Evolutionary conservation across 768 basidiomycete species (phyloP).

Genomic region (Nidularia sp.): DNA sequence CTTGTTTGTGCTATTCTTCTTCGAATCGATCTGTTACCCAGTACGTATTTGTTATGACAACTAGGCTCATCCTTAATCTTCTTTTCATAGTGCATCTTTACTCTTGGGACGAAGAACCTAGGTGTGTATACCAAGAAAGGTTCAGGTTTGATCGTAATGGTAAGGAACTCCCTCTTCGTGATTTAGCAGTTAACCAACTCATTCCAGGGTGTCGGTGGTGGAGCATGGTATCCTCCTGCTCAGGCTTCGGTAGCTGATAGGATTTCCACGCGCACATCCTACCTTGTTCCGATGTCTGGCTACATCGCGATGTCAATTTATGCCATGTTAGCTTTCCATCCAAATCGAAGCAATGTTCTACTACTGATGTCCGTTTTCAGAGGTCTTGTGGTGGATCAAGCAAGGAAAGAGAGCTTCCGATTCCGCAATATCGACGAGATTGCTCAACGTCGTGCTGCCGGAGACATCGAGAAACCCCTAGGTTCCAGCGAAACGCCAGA

Average conservation of each 20-base stretch:
- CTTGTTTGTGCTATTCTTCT: slow-evolving; percentile 66
- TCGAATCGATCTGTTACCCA: slow-evolving; percentile 73
- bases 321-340: slow-evolving; percentile 39
- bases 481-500: slow-evolving; percentile 1
- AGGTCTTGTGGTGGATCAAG: slow-evolving; percentile 50
- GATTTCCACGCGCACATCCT: slow-evolving; percentile 46
- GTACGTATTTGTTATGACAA: slow-evolving; percentile 21
- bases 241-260: slow-evolving; percentile 53
- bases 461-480: no score
- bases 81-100: slow-evolving; percentile 48
- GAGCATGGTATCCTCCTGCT: slow-evolving; percentile 66
- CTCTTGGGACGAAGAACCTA: slow-evolving; percentile 60
- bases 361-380: slow-evolving; percentile 20
- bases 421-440: slow-evolving; percentile 44
- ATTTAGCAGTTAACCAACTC: no score
- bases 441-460: slow-evolving; percentile 9
- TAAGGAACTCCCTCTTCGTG: no score
- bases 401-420: slow-evolving; percentile 43
- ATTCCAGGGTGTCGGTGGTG: slow-evolving; percentile 52
- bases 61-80: neutral
- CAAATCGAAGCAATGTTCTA: neutral
- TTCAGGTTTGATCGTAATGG: slow-evolving; percentile 65
- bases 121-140: slow-evolving; percentile 58
- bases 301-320: slow-evolving; percentile 57
- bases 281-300: slow-evolving; percentile 57